These are phyloP conservation scores for Setaria viridis DNA, from an alignment of 202 grass and related monocot species.

Conservation along the genomic window DNA sequence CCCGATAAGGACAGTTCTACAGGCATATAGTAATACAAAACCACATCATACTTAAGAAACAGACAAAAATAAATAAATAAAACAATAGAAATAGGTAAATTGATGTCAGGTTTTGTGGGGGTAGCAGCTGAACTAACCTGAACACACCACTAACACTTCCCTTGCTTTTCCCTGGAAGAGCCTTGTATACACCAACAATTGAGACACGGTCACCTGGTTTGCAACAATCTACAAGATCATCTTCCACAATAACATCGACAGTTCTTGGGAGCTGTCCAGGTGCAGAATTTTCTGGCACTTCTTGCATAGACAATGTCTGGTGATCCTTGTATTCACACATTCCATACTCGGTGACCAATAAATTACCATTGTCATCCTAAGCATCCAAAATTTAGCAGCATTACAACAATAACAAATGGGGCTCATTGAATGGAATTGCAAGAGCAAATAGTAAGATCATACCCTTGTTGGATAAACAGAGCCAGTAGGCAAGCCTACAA, in stretches of 20 bases:
- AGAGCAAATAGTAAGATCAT: slow-evolving; percentile 36
- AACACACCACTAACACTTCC: slow-evolving; percentile 98
- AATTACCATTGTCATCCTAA: slow-evolving; percentile 94
- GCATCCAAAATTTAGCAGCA: slow-evolving; percentile 27
- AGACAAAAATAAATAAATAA: not conserved
- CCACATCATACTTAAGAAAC: slow-evolving; percentile 35
- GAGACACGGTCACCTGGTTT: slow-evolving; percentile 96
- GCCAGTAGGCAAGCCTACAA: slow-evolving; percentile 87
- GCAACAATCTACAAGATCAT: slow-evolving; percentile 98
- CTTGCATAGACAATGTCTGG: slow-evolving; percentile 97
- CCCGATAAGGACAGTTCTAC: slow-evolving; percentile 92
- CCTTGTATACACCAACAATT: slow-evolving; percentile 97
- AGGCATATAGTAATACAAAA: slow-evolving; percentile 37
- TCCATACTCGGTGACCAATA: slow-evolving; percentile 96
- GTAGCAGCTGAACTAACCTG: slow-evolving; percentile 56
- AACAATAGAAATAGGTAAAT: slow-evolving; percentile 5
- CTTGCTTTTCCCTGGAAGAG: slow-evolving; percentile 97
- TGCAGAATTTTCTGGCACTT: slow-evolving; percentile 96
- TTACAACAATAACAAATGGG: slow-evolving; percentile 23
- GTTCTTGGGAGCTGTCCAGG: slow-evolving; percentile 96
- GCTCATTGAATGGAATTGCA: slow-evolving; percentile 14
- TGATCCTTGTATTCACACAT: slow-evolving; percentile 98
- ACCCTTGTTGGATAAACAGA: slow-evolving; percentile 99
- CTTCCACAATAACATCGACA: slow-evolving; percentile 94
- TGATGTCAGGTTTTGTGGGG: slow-evolving; percentile 5